Evolutionary conservation across 225 moss, liverwort and hornwort genomes (phyloP), one percentile per base, ranked within the genome.

Genomic region (Asterella californica): DNA sequence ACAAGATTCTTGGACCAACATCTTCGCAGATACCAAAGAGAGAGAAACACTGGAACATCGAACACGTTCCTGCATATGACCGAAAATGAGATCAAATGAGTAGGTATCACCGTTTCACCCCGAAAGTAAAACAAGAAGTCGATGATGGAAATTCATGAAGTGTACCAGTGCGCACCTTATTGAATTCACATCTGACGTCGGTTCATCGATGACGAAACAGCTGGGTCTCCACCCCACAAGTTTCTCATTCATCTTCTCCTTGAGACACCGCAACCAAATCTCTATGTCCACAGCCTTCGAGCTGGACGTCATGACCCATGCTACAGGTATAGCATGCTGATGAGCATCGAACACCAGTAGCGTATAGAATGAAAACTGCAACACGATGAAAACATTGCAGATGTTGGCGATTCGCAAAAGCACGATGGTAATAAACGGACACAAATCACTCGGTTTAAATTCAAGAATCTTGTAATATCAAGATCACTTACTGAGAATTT

Each of bases 161-260:
- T 6, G 12, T 0, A 36, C 8, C 42, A 75, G 30, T 15, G 27
- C 57, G 42, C 64, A 87, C 87, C 87, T 84, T 63, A 87, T 80
- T 15, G 84, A 87, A 27, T 82, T 83, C 27, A 84, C 76, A 74
- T 87, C 84, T 5, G 87, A 82, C 6, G 84, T 82, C 1, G 87
- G 87, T 30, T 87, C 87, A 50, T 87, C 87, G 34, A 87, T 84
- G 38, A 87, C 87, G 29, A 87, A 84, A 59, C 87, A 87, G 52
- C 78, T 87, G 17, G 87, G 87, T 78, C 84, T 80, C 87, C 87
- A 87, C 2, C 87, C 87, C 32, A 87, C 87, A 70, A 87, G 84
- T 77, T 87, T 87, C 80, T 87, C 87, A 57, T 87, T 87, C 87
- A 87, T 87, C 82, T 84, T 82, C 57, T 87, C 87, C 65, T 84